Base-by-base conservation (phyloP, 768 basidiomycete species). In the Pluteus cervinus region DNA sequence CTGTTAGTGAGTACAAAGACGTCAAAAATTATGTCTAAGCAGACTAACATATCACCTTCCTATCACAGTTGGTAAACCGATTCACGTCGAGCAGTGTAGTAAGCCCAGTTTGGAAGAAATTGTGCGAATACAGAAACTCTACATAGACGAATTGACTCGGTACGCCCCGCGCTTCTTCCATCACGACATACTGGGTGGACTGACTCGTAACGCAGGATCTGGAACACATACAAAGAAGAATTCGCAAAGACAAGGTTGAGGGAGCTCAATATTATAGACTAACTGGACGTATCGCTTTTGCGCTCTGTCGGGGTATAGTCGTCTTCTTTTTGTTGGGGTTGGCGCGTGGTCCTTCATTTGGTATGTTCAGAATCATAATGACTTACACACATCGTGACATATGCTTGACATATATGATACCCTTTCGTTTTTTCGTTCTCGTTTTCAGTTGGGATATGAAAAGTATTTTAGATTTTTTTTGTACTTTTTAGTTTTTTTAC, bases 211-310 rank as follows among this genome's bases (percentile, higher is more conserved):
- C 25, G 11, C 18, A 96, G 92, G 34, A 94, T 97, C 46, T 98
- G 93, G 93, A 76, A 98, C 54, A 80, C 82, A 5, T 94, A 97
- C 66, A 98, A 98, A 60, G 86, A 97, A 53, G 73, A 82, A 37
- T 96, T 93, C 51, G 93, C 93, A 22, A 81, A 86, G 53, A 71
- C 87, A 20, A 72, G 92, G 29, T 75, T 76, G 39, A 69, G 75
- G 45, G 86, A 90, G 54, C 67, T 90, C 46, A 86, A 66, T 50
- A 84, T 90, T 53, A 75, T 90, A 46, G 86, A 82, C 41, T 87
- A 53, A 65, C 9, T 38, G 33, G 26, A 20, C 31, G 21, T 22
- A 29, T 18, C 9, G 10, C 31, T 28, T n/a, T 9, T 9, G n/a
- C 18, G 28, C 18, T 29, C n/a, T n/a, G n/a, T 7, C 20, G 24